phyloP scores from a whole-genome alignment of 805 yeast genomes.

The Metschnikowia hibisci region DNA sequence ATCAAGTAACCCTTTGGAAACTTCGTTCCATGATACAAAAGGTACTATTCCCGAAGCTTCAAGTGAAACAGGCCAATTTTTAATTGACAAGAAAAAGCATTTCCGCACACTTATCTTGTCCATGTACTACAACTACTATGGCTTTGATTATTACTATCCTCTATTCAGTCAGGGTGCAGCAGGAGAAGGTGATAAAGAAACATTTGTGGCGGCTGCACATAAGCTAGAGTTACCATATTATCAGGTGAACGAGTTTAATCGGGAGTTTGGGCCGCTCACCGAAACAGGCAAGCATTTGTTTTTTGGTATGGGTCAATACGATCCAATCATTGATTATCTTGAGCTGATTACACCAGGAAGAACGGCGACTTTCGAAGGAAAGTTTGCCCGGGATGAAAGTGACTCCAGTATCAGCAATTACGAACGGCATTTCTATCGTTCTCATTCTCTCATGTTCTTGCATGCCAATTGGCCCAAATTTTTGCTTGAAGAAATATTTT shows the following conservation, averaged over 20 bases:
- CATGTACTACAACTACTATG: slow-evolving; percentile 36
- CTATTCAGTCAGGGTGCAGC: slow-evolving; percentile 40
- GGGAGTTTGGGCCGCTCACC: slow-evolving; percentile 35
- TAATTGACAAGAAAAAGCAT: slow-evolving; percentile 33
- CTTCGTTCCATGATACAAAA: slow-evolving; percentile 26
- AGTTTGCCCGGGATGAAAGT: slow-evolving; percentile 19
- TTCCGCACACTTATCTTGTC: slow-evolving; percentile 30
- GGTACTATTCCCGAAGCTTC: slow-evolving; percentile 36
- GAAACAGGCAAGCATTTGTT: slow-evolving; percentile 23
- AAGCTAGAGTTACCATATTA: slow-evolving; percentile 34
- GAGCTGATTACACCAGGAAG: slow-evolving; percentile 12
- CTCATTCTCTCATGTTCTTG: slow-evolving; percentile 27
- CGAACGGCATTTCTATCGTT: slow-evolving; percentile 26
- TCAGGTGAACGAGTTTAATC: slow-evolving; percentile 33
- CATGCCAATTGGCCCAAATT: slow-evolving; percentile 40
- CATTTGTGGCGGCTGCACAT: slow-evolving; percentile 41
- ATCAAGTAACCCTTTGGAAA: slow-evolving; percentile 8
- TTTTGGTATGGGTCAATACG: slow-evolving; percentile 38
- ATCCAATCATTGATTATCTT: slow-evolving; percentile 30
- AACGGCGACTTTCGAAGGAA: neutral
- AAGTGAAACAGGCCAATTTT: slow-evolving; percentile 38
- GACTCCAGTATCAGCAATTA: slow-evolving; percentile 25
- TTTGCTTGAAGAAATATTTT: slow-evolving; percentile 24
- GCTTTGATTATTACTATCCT: slow-evolving; percentile 36
- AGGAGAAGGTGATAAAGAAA: slow-evolving; percentile 43